phyloP scores from a whole-genome alignment of 768 basidiomycete species.

The Rhodotorula toruloides region DNA sequence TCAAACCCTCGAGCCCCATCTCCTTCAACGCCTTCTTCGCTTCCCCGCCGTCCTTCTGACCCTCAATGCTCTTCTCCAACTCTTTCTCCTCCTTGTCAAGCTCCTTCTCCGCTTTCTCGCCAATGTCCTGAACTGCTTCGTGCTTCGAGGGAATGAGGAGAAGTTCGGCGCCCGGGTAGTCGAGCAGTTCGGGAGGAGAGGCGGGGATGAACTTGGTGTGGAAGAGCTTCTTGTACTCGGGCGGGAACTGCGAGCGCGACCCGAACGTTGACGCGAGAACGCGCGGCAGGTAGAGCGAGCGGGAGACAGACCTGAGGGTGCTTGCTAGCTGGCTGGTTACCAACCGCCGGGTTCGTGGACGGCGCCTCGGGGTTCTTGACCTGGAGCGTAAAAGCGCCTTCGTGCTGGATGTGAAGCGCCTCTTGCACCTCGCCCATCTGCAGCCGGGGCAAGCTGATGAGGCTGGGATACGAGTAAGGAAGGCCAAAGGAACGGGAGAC shows the following conservation, averaged over 20 bases:
- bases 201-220: slow-evolving; percentile 56
- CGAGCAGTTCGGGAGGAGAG: slow-evolving; percentile 54
- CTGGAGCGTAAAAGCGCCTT: slow-evolving; percentile 58
- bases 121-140: slow-evolving; percentile 54
- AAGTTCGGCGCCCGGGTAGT: slow-evolving; percentile 57
- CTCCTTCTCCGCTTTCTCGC: slow-evolving; percentile 43
- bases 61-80: slow-evolving; percentile 42
- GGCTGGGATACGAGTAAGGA: neutral
- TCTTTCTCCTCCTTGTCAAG: slow-evolving; percentile 27
- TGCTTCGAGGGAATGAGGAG: slow-evolving; percentile 56
- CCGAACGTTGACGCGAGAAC: neutral
- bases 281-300: neutral
- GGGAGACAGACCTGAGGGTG: slow-evolving; percentile 13
- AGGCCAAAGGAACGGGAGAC: slow-evolving; percentile 36
- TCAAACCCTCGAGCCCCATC: slow-evolving; percentile 53
- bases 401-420: slow-evolving; percentile 55
- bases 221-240: slow-evolving; percentile 32
- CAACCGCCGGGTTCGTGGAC: slow-evolving; percentile 47
- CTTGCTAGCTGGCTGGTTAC: slow-evolving; percentile 13
- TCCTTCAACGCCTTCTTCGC: slow-evolving; percentile 47
- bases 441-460: slow-evolving; percentile 41
- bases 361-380: slow-evolving; percentile 59
- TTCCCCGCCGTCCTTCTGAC: slow-evolving; percentile 47
- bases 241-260: slow-evolving; percentile 11
- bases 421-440: slow-evolving; percentile 55